phyloP scores from a whole-genome alignment of 2,329 filamentous ascomycete species.

The Blastomyces parvus region DNA sequence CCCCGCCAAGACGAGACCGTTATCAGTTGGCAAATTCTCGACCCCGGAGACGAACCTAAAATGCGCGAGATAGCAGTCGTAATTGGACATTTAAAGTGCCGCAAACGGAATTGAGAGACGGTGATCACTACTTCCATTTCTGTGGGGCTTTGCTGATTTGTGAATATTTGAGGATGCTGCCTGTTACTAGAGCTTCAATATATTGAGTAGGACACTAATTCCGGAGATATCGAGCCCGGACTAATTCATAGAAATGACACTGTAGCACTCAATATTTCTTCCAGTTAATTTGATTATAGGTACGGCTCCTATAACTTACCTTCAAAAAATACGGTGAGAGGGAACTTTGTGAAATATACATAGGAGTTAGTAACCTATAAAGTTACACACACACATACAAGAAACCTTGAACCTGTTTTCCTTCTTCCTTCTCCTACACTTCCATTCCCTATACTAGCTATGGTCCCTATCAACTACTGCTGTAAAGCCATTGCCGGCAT shows the following conservation, averaged over 20 bases:
- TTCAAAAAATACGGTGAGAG: no score
- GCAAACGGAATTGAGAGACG: not conserved
- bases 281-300: no score
- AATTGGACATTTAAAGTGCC: not conserved
- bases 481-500: not conserved
- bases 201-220: not conserved
- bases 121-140: not conserved
- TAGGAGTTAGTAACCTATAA: not conserved
- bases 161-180: not conserved
- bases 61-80: not conserved
- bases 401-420: not conserved
- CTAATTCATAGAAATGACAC: not conserved
- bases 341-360: no score
- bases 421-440: not conserved
- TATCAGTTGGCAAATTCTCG: not conserved
- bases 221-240: not conserved
- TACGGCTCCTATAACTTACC: no score
- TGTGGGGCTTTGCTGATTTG: not conserved
- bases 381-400: not conserved
- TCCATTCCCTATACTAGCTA: not conserved
- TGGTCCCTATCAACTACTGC: not conserved
- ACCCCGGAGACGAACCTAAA: not conserved
- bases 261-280: not conserved
- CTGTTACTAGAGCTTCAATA: not conserved
- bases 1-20: not conserved